These are phyloP conservation scores for Ceratocystis albifundus DNA, from an alignment of 2,329 filamentous ascomycete genomes.

Conservation along the genomic window DNA sequence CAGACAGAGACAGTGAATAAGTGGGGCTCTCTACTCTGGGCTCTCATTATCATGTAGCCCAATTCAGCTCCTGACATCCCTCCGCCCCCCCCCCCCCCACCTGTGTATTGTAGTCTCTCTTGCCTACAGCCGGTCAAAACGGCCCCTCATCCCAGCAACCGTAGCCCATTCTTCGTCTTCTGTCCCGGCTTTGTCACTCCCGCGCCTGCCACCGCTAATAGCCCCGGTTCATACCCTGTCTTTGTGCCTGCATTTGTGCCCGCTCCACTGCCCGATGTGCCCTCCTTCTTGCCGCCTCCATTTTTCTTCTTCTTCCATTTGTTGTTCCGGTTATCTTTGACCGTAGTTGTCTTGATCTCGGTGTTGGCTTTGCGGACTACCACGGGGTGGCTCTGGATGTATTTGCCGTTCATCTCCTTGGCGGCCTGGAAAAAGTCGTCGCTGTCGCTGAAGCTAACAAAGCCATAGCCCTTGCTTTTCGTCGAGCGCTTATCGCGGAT, in stretches of 20 bases:
- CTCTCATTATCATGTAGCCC: not conserved
- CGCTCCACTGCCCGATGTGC: slow-evolving; percentile 26
- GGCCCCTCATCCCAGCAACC: slow-evolving; percentile 42
- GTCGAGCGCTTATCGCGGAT: slow-evolving; percentile 91
- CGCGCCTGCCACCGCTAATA: slow-evolving; percentile 40
- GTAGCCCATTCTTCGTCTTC: slow-evolving; percentile 56
- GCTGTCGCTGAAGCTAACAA: slow-evolving; percentile 88
- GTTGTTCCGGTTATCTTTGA: slow-evolving; percentile 43
- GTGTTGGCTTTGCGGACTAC: slow-evolving; percentile 78
- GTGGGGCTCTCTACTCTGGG: not conserved
- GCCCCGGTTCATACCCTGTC: slow-evolving; percentile 37
- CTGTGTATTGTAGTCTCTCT: too few relatives aligned
- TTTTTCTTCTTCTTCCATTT: slow-evolving; percentile 31
- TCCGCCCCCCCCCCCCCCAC: too few relatives aligned
- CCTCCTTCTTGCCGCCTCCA: slow-evolving; percentile 31
- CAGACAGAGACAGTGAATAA: not conserved
- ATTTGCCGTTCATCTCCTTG: slow-evolving; percentile 98
- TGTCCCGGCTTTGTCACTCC: slow-evolving; percentile 52
- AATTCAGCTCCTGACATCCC: too few relatives aligned
- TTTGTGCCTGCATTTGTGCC: slow-evolving; percentile 26
- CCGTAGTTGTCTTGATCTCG: slow-evolving; percentile 69
- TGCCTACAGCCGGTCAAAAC: too few relatives aligned
- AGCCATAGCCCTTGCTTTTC: slow-evolving; percentile 93
- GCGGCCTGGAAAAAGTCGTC: slow-evolving; percentile 95
- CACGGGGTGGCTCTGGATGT: slow-evolving; percentile 94